phyloP scores from a whole-genome alignment of 176 grass and related monocot genomes.

The Urochloa ruziziensis region DNA sequence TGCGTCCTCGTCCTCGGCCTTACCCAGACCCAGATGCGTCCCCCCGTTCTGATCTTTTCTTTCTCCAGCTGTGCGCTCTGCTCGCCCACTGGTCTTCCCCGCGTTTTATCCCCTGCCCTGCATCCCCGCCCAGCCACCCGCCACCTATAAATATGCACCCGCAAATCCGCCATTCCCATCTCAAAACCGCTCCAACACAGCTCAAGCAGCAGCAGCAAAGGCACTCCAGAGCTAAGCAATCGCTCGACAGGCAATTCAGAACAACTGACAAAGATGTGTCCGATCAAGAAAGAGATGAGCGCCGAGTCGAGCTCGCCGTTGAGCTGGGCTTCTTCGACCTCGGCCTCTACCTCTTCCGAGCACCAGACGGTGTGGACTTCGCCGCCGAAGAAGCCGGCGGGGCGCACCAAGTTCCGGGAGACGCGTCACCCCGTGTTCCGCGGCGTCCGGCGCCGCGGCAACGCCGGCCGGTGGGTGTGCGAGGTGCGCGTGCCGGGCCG shows the following conservation, averaged over 20 bases:
- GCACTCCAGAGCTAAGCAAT: background rate
- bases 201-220: background rate
- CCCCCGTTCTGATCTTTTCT: background rate
- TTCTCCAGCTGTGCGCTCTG: constrained; percentile 11
- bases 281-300: constrained; percentile 39
- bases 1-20: background rate
- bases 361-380: background rate
- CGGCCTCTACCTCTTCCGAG: constrained; percentile 4
- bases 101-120: background rate
- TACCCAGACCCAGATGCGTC: background rate
- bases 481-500: constrained; percentile 36
- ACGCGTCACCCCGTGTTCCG: constrained; percentile 51
- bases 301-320: background rate
- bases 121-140: too few species aligned
- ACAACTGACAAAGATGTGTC: background rate
- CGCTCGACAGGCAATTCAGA: background rate
- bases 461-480: constrained; percentile 41
- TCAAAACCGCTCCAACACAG: background rate
- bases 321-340: background rate
- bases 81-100: constrained; percentile 2
- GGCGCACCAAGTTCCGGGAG: constrained; percentile 55
- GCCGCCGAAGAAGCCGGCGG: constrained; percentile 12
- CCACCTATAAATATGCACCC: constrained; percentile 36
- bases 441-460: constrained; percentile 35
- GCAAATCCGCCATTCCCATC: background rate